Evolutionary conservation across 2,329 filamentous ascomycete species (phyloP).

Genomic region (Alternaria metachromatica): DNA sequence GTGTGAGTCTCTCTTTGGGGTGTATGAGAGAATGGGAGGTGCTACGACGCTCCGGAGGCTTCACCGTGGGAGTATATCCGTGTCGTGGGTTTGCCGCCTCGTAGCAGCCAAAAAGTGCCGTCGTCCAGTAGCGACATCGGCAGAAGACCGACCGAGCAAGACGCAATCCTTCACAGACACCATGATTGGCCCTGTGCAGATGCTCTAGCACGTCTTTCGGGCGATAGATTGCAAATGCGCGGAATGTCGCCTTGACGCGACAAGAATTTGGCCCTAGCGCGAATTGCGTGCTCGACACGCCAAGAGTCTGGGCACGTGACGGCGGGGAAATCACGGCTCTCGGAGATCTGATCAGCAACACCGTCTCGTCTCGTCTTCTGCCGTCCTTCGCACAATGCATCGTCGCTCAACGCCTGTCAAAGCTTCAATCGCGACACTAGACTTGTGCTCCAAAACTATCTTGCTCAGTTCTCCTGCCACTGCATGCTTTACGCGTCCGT

Average conservation of each 20-base stretch:
- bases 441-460: too few species aligned
- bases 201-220: conserved; percentile 23
- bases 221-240: conserved; percentile 35
- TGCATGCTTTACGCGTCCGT: not conserved
- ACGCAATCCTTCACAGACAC: conserved; percentile 19
- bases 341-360: conserved; percentile 25
- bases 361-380: not conserved
- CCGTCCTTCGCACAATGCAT: not conserved
- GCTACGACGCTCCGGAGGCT: conserved; percentile 16
- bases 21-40: conserved; percentile 15
- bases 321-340: conserved; percentile 25
- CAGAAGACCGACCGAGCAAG: conserved; percentile 36
- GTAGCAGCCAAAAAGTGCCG: conserved; percentile 24
- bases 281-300: conserved; percentile 31
- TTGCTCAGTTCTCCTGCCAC: too few species aligned
- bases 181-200: conserved; percentile 40
- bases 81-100: conserved; percentile 15
- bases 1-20: conserved; percentile 14
- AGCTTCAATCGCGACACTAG: not conserved
- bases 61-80: conserved; percentile 21
- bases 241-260: conserved; percentile 32
- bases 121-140: conserved; percentile 36
- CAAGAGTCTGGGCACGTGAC: conserved; percentile 2
- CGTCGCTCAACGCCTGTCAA: not conserved
- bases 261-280: conserved; percentile 39